Percentiles rank a stretch among this genome's conserved stretches.
Evolutionary conservation across 176 grass and related monocot genomes (phyloP).

Genomic region (Cocos nucifera): DNA sequence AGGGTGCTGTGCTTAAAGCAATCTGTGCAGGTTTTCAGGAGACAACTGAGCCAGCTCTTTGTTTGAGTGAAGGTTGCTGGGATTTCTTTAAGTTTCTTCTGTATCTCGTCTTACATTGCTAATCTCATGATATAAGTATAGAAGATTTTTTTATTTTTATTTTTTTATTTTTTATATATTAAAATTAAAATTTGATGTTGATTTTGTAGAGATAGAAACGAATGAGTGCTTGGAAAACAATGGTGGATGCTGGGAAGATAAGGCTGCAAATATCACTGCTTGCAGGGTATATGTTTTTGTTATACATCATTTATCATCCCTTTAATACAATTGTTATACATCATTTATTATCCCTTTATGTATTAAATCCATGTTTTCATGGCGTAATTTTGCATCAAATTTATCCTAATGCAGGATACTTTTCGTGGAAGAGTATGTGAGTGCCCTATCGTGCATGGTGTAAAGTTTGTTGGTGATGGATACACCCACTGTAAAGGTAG

Average conservation of each 20-base stretch:
- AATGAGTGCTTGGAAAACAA: conserved; percentile 8
- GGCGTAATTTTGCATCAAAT: background rate
- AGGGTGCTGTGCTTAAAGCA: conserved; percentile 85
- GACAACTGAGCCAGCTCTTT: conserved; percentile 73
- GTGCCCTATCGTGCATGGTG: background rate
- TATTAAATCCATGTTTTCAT: no score
- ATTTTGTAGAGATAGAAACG: background rate
- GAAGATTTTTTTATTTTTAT: background rate
- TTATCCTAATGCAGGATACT: background rate
- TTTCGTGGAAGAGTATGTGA: conserved; percentile 1
- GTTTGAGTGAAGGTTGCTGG: conserved; percentile 63
- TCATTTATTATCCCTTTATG: background rate
- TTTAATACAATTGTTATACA: background rate
- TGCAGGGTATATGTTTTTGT: background rate
- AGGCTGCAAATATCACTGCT: conserved; percentile 1
- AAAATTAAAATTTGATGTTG: background rate
- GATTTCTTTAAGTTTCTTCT: background rate
- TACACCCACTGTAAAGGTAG: conserved; percentile 76
- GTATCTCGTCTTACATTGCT: background rate
- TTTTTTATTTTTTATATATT: no score
- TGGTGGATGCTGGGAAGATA: conserved; percentile 8
- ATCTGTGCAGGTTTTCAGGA: conserved; percentile 80
- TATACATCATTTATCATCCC: background rate
- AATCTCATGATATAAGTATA: background rate
- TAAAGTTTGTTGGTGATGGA: conserved; percentile 6